phyloP scores from a whole-genome alignment of 2,329 filamentous ascomycete genomes.

The Kalmusia sp. region DNA sequence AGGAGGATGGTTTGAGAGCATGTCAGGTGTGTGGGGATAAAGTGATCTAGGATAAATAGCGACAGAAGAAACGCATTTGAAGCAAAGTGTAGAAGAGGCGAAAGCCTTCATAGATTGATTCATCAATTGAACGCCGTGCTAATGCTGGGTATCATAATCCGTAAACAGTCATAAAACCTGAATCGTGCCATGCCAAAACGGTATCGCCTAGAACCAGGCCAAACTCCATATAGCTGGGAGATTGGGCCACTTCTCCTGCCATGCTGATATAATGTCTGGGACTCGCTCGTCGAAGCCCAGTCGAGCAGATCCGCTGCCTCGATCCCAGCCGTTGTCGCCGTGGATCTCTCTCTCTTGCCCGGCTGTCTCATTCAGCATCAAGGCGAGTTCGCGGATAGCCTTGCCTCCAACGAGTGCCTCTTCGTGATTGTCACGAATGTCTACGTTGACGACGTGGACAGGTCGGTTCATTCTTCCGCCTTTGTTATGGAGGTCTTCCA shows the following conservation, averaged over 20 bases:
- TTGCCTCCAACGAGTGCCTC: conserved; percentile 90
- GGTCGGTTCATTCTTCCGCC: conserved; percentile 88
- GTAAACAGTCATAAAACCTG: conserved; percentile 3
- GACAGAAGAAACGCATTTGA: too few species aligned
- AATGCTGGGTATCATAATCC: conserved; percentile 15
- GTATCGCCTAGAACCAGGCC: conserved; percentile 76
- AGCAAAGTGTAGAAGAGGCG: too few species aligned
- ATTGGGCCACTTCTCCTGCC: conserved; percentile 95
- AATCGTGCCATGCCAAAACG: background rate
- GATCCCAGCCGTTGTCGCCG: conserved; percentile 72
- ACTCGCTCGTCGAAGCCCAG: conserved; percentile 90
- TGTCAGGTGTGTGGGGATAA: too few species aligned
- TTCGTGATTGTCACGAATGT: conserved; percentile 98
- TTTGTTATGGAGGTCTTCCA: conserved; percentile 88
- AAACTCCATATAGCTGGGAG: conserved; percentile 92
- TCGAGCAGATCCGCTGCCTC: conserved; percentile 63
- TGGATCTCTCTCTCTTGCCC: conserved; percentile 74
- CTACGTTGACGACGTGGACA: conserved; percentile 97
- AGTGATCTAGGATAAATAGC: too few species aligned
- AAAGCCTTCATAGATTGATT: too few species aligned
- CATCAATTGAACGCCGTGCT: conserved; percentile 14
- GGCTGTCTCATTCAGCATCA: conserved; percentile 82
- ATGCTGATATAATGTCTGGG: conserved; percentile 86
- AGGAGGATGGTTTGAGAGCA: too few species aligned
- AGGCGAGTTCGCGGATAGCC: conserved; percentile 90